Evolutionary conservation across 768 basidiomycete species (phyloP).

Genomic region (Gymnopilus dilepis): DNA sequence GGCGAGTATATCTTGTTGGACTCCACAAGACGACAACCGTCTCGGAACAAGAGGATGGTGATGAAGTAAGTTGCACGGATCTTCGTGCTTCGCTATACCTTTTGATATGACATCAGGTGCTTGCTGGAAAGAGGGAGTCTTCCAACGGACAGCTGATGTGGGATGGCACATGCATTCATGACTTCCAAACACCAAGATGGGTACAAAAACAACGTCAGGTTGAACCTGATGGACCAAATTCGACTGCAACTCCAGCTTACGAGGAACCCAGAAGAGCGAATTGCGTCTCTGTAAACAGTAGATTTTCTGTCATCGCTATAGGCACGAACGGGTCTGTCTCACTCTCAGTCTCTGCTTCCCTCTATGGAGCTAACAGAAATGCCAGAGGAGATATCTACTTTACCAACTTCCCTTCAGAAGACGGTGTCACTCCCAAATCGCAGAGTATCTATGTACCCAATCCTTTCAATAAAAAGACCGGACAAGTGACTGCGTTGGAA

Average conservation of each 20-base stretch:
- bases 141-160: conserved; percentile 45
- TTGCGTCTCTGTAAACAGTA: conserved; percentile 70
- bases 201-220: conserved; percentile 75
- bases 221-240: conserved; percentile 48
- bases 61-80: conserved; percentile 22
- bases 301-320: conserved; percentile 83
- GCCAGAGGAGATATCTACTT: conserved; percentile 70
- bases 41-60: conserved; percentile 28
- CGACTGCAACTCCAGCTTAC: conserved; percentile 44
- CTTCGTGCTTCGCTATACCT: background rate
- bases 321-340: conserved; percentile 68
- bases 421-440: conserved; percentile 60
- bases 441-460: conserved; percentile 69
- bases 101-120: conserved; percentile 12
- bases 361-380: background rate
- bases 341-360: background rate
- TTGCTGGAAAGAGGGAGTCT: conserved; percentile 9
- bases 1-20: conserved; percentile 79
- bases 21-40: conserved; percentile 50
- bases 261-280: conserved; percentile 71
- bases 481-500: conserved; percentile 70
- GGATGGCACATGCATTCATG: conserved; percentile 83
- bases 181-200: conserved; percentile 77
- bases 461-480: conserved; percentile 60
- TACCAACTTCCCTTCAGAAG: conserved; percentile 70